Evolutionary conservation across 352 stramenopile genomes (phyloP).

Genomic region (Phytophthora aleatoria): DNA sequence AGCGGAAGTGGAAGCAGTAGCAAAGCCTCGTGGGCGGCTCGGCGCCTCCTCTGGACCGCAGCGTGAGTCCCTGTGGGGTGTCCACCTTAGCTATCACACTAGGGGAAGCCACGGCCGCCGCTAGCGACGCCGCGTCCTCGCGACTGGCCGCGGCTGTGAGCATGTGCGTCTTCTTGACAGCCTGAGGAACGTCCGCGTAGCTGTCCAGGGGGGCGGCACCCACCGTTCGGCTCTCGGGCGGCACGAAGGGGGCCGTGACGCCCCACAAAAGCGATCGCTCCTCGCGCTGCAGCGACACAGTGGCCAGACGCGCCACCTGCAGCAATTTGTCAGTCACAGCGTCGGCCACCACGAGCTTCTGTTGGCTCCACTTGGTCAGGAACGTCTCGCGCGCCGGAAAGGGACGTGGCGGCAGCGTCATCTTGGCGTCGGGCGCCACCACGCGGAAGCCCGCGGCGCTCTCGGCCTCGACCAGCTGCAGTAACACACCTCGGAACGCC

Average conservation of each 20-base stretch:
- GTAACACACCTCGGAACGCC: constrained; percentile 75
- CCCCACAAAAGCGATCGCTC: constrained; percentile 61
- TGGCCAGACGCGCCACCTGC: constrained; percentile 52
- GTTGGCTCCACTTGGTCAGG: constrained; percentile 38
- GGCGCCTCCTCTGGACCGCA: constrained; percentile 1
- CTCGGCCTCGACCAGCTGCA: constrained; percentile 42
- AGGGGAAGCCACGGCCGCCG: constrained; percentile 21
- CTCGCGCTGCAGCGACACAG: constrained; percentile 42
- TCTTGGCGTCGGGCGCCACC: constrained; percentile 48
- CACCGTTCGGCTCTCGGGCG: constrained; percentile 17
- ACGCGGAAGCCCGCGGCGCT: constrained; percentile 50
- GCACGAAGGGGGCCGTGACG: constrained; percentile 18
- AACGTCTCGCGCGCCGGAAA: constrained; percentile 10
- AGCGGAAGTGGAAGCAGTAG: constrained; percentile 75
- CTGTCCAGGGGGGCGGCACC: constrained; percentile 19
- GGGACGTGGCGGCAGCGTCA: constrained; percentile 38
- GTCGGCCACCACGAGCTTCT: constrained; percentile 66
- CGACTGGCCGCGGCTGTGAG: constrained; percentile 9
- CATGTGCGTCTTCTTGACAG: constrained; percentile 24
- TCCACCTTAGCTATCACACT: constrained; percentile 16
- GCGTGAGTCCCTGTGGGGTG: neutral
- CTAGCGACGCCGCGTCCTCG: constrained; percentile 12
- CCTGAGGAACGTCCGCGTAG: constrained; percentile 10
- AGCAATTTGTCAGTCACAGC: constrained; percentile 54
- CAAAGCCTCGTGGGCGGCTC: constrained; percentile 34